A percentile compares a stretch with the other conserved stretches of the same genome.
Evolutionary conservation across 2,329 filamentous ascomycete genomes (phyloP).

Genomic region (Colletotrichum aenigma): DNA sequence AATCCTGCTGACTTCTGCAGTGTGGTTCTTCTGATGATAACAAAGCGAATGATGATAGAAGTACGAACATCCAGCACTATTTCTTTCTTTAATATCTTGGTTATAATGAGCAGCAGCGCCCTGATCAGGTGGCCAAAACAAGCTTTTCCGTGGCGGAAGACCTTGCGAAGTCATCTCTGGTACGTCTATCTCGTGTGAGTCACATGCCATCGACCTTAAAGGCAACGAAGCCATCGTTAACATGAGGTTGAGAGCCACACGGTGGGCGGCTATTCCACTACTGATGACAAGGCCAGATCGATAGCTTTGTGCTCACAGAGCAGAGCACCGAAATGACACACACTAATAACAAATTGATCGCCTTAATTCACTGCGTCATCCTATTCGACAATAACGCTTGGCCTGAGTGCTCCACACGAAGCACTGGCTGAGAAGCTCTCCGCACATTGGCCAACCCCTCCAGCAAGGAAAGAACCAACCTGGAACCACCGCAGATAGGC

Average conservation of each 20-base stretch:
- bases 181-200: accelerated
- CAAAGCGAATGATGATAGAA: not conserved
- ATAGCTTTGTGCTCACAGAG: not conserved
- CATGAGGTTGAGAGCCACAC: accelerated
- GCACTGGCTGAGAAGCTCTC: not conserved
- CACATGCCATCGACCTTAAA: not conserved
- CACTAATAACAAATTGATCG: not conserved
- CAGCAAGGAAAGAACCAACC: not conserved
- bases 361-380: not conserved
- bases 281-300: not conserved
- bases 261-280: accelerated
- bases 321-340: not conserved
- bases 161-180: not conserved
- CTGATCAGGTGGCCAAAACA: not conserved
- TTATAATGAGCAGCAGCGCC: not conserved
- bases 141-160: not conserved
- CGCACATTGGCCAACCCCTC: not conserved
- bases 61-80: accelerated
- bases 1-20: not conserved
- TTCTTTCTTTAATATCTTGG: too few relatives aligned
- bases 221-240: accelerated
- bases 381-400: not conserved
- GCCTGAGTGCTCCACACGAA: not conserved
- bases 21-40: not conserved
- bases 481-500: not conserved